phyloP scores from a whole-genome alignment of 306 rosid genomes.

The Castanea sativa region DNA sequence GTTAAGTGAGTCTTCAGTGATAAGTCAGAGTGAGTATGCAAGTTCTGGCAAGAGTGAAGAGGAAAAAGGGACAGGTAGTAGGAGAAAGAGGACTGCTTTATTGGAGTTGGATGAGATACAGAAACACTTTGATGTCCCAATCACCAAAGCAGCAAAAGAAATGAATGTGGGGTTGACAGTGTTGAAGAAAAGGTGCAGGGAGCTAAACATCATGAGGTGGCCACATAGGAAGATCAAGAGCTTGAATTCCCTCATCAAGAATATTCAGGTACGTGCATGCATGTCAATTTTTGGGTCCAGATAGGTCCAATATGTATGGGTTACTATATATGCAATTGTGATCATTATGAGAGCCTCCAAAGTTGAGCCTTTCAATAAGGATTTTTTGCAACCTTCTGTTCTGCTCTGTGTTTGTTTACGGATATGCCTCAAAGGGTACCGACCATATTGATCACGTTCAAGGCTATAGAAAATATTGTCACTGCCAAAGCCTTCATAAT shows the following conservation, averaged over 20 bases:
- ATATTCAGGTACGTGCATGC: conserved; percentile 45
- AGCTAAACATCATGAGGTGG: conserved; percentile 79
- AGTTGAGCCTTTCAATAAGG: not conserved
- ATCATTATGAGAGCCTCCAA: not conserved
- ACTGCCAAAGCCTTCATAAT: not conserved
- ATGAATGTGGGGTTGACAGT: conserved; percentile 70
- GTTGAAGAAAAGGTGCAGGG: conserved; percentile 74
- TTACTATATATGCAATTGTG: conserved; percentile 29
- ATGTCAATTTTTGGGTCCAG: not conserved
- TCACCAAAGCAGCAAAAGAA: conserved; percentile 60
- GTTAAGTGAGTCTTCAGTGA: not conserved
- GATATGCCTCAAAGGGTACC: not conserved
- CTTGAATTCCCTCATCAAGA: conserved; percentile 55
- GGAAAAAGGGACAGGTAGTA: not conserved
- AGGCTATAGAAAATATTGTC: not conserved
- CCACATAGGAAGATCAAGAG: conserved; percentile 85
- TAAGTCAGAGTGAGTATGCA: conserved; percentile 17
- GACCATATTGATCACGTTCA: not conserved
- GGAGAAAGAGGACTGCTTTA: not conserved
- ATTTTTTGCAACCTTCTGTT: not conserved
- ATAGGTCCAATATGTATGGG: not conserved
- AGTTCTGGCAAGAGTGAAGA: conserved; percentile 19
- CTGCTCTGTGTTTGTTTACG: too few relatives aligned
- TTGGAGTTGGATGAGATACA: conserved; percentile 43
- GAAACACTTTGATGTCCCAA: conserved; percentile 58